Evolutionary conservation across 768 basidiomycete genomes (phyloP).

Genomic region (Scleroderma bovista): DNA sequence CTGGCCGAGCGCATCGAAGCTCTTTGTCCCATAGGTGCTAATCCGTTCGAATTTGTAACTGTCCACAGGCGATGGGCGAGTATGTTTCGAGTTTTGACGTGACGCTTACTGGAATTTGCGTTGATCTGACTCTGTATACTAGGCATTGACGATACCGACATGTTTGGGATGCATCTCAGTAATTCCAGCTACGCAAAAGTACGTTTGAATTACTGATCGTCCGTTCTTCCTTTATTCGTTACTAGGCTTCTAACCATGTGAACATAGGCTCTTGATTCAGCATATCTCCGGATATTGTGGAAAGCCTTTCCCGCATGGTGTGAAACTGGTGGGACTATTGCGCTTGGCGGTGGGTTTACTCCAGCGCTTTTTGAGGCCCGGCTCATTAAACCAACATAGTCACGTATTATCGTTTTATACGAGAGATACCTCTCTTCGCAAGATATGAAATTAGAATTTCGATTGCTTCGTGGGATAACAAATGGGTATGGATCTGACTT

Average conservation of each 20-base stretch:
- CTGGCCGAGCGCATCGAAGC: conserved; percentile 42
- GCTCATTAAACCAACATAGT: conserved; percentile 29
- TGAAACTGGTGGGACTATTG: conserved; percentile 54
- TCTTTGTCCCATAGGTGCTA: conserved; percentile 46
- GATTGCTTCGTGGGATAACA: conserved; percentile 65
- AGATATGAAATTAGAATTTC: conserved; percentile 55
- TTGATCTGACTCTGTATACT: neutral
- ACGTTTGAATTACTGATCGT: conserved; percentile 3
- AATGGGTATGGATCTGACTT: conserved; percentile 54
- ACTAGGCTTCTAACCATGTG: neutral
- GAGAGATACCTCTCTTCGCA: conserved; percentile 61
- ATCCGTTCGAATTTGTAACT: conserved; percentile 46
- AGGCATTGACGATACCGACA: conserved; percentile 71
- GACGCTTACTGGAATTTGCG: no score
- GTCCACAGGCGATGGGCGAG: conserved; percentile 50
- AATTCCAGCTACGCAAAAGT: conserved; percentile 81
- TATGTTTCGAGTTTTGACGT: conserved; percentile 17
- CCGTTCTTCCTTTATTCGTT: neutral
- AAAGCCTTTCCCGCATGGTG: conserved; percentile 52
- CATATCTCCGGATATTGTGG: conserved; percentile 45
- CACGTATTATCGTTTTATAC: conserved; percentile 63
- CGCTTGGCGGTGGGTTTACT: conserved; percentile 37
- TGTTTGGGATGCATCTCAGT: conserved; percentile 65
- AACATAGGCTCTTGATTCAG: conserved; percentile 38
- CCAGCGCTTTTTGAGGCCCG: neutral